phyloP scores from a whole-genome alignment of 2,329 filamentous ascomycete species.

The Paraphoma sp. region DNA sequence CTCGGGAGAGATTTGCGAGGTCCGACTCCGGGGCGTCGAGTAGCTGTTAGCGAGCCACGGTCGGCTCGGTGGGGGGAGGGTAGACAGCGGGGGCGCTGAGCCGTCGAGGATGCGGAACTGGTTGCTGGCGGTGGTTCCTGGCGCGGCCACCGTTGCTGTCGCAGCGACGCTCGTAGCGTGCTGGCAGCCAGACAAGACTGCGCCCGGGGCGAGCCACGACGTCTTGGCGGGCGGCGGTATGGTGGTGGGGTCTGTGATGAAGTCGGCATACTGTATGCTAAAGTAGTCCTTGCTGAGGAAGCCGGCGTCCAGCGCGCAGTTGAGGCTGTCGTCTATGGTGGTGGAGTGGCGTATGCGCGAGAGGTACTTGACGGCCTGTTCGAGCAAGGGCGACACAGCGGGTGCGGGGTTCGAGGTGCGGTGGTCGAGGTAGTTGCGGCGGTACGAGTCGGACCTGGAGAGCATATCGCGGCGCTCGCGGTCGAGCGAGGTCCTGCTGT shows the following conservation, averaged over 20 bases:
- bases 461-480: slow-evolving; percentile 30
- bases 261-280: slow-evolving; percentile 61
- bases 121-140: slow-evolving; percentile 23
- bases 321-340: slow-evolving; percentile 62
- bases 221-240: slow-evolving; percentile 60
- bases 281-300: slow-evolving; percentile 62
- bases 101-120: slow-evolving; percentile 4
- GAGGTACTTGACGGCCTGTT: slow-evolving; percentile 68
- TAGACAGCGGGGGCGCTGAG: slow-evolving; percentile 13
- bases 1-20: slow-evolving; percentile 22
- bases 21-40: slow-evolving; percentile 34
- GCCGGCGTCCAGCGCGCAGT: slow-evolving; percentile 59
- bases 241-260: slow-evolving; percentile 61
- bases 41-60: slow-evolving; percentile 48
- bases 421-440: slow-evolving; percentile 36
- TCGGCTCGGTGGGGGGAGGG: slow-evolving; percentile 38
- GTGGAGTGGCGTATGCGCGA: slow-evolving; percentile 62
- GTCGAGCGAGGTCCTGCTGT: slow-evolving; percentile 29
- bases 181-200: slow-evolving; percentile 67
- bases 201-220: slow-evolving; percentile 68
- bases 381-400: slow-evolving; percentile 51
- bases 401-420: slow-evolving; percentile 27
- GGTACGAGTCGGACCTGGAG: slow-evolving; percentile 32
- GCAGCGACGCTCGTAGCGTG: slow-evolving; percentile 56
- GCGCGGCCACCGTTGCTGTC: slow-evolving; percentile 13